Evolutionary conservation across 371 early-diverging fungal species (phyloP).

Genomic region (Mortierella sp.): DNA sequence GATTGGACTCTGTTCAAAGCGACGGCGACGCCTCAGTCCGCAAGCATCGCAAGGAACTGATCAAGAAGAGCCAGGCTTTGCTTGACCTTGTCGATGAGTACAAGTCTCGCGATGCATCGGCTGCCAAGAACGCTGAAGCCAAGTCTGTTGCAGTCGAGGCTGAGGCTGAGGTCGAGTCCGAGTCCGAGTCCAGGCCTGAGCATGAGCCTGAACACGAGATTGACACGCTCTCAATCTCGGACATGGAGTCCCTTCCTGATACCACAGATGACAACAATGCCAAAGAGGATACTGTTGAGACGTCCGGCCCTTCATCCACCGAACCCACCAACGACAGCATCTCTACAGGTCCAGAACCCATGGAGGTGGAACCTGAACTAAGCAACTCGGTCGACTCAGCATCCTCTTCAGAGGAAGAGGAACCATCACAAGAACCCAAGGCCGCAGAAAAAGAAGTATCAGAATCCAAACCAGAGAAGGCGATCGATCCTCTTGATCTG

Average conservation of each 20-base stretch:
- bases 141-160: conserved; percentile 1
- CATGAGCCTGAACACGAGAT: conserved; percentile 9
- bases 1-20: conserved; percentile 47
- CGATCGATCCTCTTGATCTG: conserved; percentile 26
- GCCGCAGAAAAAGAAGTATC: neutral
- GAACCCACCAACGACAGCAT: no score
- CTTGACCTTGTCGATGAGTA: conserved; percentile 33
- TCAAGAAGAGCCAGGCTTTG: conserved; percentile 21
- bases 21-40: conserved; percentile 34
- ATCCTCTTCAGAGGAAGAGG: conserved; percentile 10
- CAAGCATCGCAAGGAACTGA: conserved; percentile 40
- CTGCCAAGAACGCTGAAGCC: neutral
- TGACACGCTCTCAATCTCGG: conserved; percentile 22
- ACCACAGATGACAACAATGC: conserved; percentile 2
- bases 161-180: conserved; percentile 15
- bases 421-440: neutral
- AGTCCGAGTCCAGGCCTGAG: conserved; percentile 8
- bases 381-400: conserved; percentile 7
- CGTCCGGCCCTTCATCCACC: no score
- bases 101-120: conserved; percentile 16
- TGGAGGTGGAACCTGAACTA: conserved; percentile 14
- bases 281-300: neutral
- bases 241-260: conserved; percentile 43
- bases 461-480: neutral
- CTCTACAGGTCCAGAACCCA: neutral